Evolutionary conservation across 306 rosid genomes (phyloP).

Genomic region (Lagenaria siceraria): DNA sequence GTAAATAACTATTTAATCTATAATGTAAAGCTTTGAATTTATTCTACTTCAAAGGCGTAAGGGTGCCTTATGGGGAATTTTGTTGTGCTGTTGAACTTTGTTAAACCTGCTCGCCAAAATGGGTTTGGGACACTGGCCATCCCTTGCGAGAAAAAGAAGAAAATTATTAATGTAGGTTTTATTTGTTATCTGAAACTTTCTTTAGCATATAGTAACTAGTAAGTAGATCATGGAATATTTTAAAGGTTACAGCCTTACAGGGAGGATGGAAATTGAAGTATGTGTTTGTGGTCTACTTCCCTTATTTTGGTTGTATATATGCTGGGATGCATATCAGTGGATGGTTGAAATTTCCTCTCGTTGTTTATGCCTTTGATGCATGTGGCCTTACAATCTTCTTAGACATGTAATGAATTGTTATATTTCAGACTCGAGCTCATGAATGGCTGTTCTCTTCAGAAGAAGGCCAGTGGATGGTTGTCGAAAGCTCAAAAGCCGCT

Average conservation of each 20-base stretch:
- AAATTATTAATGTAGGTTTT: not conserved
- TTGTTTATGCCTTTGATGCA: not conserved
- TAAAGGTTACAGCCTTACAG: not conserved
- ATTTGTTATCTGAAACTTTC: not conserved
- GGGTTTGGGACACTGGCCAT: not conserved
- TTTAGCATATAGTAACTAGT: not conserved
- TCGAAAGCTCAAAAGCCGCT: slow-evolving; percentile 80
- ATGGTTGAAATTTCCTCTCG: not conserved
- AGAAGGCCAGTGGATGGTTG: slow-evolving; percentile 98
- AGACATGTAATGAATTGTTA: slow-evolving; percentile 16
- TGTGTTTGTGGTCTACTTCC: not conserved
- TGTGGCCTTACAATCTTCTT: not conserved
- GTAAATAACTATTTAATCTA: not conserved
- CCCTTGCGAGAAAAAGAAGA: not conserved
- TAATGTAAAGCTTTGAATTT: not conserved
- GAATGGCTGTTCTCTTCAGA: slow-evolving; percentile 94
- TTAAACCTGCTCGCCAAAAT: not conserved
- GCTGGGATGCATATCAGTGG: not conserved
- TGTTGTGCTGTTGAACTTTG: not conserved
- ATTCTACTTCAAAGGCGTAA: not conserved
- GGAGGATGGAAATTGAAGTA: not conserved
- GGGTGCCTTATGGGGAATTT: not conserved
- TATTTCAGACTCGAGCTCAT: slow-evolving; percentile 59
- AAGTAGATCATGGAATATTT: not conserved
- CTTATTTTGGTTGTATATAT: not conserved